phyloP scores from a whole-genome alignment of 2,329 filamentous ascomycete species.

The Apiospora pterosperma region DNA sequence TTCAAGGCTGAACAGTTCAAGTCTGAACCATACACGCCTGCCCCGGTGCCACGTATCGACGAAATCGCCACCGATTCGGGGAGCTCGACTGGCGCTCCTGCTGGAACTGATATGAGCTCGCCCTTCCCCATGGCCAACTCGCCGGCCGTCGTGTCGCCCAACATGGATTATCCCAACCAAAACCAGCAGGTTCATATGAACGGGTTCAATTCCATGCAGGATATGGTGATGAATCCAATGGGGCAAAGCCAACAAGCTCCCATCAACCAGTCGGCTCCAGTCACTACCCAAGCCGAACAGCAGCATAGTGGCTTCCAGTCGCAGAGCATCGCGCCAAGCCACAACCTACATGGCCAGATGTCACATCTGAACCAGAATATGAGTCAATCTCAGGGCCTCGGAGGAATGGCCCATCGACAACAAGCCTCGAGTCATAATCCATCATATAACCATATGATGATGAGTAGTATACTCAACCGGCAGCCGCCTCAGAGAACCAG shows the following conservation, averaged over 20 bases:
- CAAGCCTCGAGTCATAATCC: slow-evolving; percentile 23
- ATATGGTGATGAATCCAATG: slow-evolving; percentile 52
- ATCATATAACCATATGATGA: slow-evolving; percentile 23
- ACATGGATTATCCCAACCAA: slow-evolving; percentile 41
- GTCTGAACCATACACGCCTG: slow-evolving; percentile 27
- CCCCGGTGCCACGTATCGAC: slow-evolving; percentile 36
- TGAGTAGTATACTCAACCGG: slow-evolving; percentile 29
- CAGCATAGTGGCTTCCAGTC: slow-evolving; percentile 15
- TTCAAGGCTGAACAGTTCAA: slow-evolving; percentile 39
- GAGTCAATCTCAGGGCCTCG: slow-evolving; percentile 28
- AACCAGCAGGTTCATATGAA: slow-evolving; percentile 21
- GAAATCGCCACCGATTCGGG: slow-evolving; percentile 35
- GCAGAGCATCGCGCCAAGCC: slow-evolving; percentile 29
- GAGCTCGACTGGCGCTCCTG: slow-evolving; percentile 30
- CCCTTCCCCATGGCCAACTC: slow-evolving; percentile 48
- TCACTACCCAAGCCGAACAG: slow-evolving; percentile 16
- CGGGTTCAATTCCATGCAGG: slow-evolving; percentile 47
- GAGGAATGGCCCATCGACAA: slow-evolving; percentile 27
- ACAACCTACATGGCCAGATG: slow-evolving; percentile 30
- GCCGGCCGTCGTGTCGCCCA: slow-evolving; percentile 50
- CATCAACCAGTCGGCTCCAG: slow-evolving; percentile 22
- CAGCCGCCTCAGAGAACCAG: slow-evolving; percentile 32
- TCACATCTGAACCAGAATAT: slow-evolving; percentile 26
- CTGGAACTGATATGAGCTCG: slow-evolving; percentile 41
- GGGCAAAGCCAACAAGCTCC: slow-evolving; percentile 31